Percentiles rank a stretch among this genome's conserved stretches.
Conservation (phyloP, 371 early-diverging fungal species). For the Saksenaea oblongispora region DNA sequence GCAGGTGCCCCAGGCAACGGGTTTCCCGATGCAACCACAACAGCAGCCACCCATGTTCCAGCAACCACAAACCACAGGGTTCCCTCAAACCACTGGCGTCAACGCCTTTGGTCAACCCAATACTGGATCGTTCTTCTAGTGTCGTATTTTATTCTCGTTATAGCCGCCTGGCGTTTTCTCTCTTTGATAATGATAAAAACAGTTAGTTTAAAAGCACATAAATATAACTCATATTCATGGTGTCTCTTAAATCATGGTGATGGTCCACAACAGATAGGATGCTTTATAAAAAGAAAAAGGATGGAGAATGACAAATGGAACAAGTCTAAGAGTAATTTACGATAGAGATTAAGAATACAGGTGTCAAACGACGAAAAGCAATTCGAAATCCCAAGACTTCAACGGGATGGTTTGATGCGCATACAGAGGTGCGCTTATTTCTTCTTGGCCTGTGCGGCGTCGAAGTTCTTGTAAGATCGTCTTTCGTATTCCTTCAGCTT, state of each 20-base stretch:
- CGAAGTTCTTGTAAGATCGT: conserved; percentile 52
- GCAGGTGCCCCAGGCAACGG: background rate
- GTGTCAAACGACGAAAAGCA: background rate
- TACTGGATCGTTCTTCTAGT: background rate
- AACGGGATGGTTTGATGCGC: background rate
- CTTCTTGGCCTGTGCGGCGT: conserved; percentile 19
- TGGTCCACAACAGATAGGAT: too few relatives aligned
- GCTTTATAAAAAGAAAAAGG: too few relatives aligned
- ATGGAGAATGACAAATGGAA: too few relatives aligned
- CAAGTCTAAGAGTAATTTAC: too few relatives aligned
- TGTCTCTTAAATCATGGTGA: too few relatives aligned
- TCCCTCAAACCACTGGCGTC: background rate
- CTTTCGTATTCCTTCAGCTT: conserved; percentile 62
- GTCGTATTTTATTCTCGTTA: too few relatives aligned
- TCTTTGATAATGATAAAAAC: too few relatives aligned
- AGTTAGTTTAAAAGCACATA: too few relatives aligned
- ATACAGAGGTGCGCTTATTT: conserved; percentile 6
- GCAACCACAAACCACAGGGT: background rate
- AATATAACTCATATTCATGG: too few relatives aligned
- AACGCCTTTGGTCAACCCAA: background rate
- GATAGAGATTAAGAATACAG: too few relatives aligned
- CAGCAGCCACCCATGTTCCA: background rate
- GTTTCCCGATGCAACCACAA: conserved; percentile 4
- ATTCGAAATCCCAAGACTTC: background rate
- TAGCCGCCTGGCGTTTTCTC: too few relatives aligned